Percentiles rank a stretch among this genome's conserved stretches.
phyloP scores from a whole-genome alignment of 345 rosid genomes.

The Eutrema yunnanense region DNA sequence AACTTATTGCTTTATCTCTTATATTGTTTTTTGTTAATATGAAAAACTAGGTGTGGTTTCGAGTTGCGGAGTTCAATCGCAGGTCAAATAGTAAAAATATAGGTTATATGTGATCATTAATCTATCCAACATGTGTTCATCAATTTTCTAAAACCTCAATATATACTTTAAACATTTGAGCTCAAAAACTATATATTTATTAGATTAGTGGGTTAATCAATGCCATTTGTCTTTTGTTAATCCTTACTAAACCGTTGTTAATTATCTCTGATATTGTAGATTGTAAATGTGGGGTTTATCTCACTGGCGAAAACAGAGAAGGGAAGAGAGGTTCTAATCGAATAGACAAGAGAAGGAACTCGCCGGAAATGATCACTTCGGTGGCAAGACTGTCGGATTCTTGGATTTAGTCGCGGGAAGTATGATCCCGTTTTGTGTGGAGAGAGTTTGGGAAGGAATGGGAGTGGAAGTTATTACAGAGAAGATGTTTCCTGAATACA shows the following conservation, averaged over 20 bases:
- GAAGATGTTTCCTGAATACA: slow-evolving; percentile 8
- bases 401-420: slow-evolving; percentile 20
- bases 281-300: neutral
- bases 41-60: no score
- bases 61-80: neutral
- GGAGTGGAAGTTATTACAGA: slow-evolving; percentile 12
- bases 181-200: neutral
- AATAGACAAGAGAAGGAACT: slow-evolving; percentile 14
- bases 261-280: neutral
- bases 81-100: neutral
- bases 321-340: neutral
- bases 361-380: slow-evolving; percentile 24
- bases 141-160: neutral
- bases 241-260: neutral
- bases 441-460: slow-evolving; percentile 7
- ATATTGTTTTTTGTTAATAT: neutral
- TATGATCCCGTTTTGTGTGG: slow-evolving; percentile 18
- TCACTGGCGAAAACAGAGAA: neutral
- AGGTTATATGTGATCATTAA: neutral
- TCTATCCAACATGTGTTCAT: neutral
- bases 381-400: slow-evolving; percentile 21
- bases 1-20: neutral
- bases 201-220: neutral
- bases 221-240: neutral
- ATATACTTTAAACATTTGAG: neutral